Conservation (phyloP, 2,329 filamentous ascomycete species). For the Diaporthe helianthi region DNA sequence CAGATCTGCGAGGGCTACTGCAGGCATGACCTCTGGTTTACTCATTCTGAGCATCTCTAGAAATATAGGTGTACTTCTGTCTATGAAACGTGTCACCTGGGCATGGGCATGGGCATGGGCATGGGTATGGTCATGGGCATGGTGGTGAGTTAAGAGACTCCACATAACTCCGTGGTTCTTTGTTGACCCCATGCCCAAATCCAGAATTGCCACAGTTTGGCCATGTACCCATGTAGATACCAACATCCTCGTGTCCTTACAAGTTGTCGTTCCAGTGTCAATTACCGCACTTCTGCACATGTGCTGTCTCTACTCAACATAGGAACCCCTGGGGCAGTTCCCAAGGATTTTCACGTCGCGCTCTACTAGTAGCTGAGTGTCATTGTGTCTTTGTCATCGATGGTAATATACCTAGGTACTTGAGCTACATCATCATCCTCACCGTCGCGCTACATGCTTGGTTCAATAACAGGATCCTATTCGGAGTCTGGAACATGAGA, state of each 20-base stretch:
- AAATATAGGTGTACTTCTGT: slow-evolving; percentile 52
- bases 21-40: slow-evolving; percentile 48
- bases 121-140: slow-evolving; percentile 58
- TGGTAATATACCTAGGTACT: slow-evolving; percentile 36
- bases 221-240: slow-evolving; percentile 41
- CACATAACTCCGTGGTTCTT: slow-evolving; percentile 45
- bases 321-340: slow-evolving; percentile 46
- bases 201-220: slow-evolving; percentile 26
- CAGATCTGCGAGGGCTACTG: slow-evolving; percentile 48
- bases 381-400: slow-evolving; percentile 47
- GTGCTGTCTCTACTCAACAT: slow-evolving; percentile 49
- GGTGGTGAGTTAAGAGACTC: slow-evolving; percentile 44
- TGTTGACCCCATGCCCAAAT: slow-evolving; percentile 34
- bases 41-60: slow-evolving; percentile 48
- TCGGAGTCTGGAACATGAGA: slow-evolving; percentile 33
- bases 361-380: too few relatives aligned
- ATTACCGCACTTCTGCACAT: slow-evolving; percentile 44
- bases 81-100: slow-evolving; percentile 56
- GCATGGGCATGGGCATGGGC: slow-evolving; percentile 56
- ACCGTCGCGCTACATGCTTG: slow-evolving; percentile 32
- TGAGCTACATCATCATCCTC: slow-evolving; percentile 35
- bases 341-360: slow-evolving; percentile 43
- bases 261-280: slow-evolving; percentile 45
- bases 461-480: neutral
- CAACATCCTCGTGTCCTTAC: slow-evolving; percentile 45